Evolutionary conservation across 129 eudicot species (phyloP).

Genomic region (Flaveria bidentis): DNA sequence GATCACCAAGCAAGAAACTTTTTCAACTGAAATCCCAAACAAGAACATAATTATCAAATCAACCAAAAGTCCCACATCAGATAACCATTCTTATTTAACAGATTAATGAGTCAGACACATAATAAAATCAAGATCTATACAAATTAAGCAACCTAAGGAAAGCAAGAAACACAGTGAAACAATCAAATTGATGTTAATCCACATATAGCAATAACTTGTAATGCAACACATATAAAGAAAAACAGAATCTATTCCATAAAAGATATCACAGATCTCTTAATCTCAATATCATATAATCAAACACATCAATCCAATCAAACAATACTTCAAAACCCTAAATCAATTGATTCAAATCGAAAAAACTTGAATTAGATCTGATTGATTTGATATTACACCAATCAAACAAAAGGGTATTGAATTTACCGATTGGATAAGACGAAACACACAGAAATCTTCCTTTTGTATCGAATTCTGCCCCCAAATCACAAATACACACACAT

Average conservation of each 20-base stretch:
- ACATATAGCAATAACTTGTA: conserved; percentile 29
- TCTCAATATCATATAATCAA: conserved; percentile 38
- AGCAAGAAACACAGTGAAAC: conserved; percentile 14
- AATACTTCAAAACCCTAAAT: conserved; percentile 13
- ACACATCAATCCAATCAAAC: conserved; percentile 7
- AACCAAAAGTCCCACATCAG: conserved; percentile 20
- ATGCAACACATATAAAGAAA: conserved; percentile 33
- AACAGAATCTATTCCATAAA: conserved; percentile 34
- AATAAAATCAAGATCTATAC: conserved; percentile 30
- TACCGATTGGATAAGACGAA: conserved; percentile 54
- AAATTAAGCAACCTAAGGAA: conserved; percentile 19
- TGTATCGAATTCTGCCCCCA: conserved; percentile 32
- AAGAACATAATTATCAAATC: conserved; percentile 15
- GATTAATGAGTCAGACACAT: background rate
- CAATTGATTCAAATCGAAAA: conserved; percentile 22
- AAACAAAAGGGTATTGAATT: conserved; percentile 38
- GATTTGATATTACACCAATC: conserved; percentile 13
- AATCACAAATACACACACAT: conserved; percentile 2
- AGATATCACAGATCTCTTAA: conserved; percentile 53
- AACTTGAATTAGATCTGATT: conserved; percentile 46
- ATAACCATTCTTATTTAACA: conserved; percentile 14
- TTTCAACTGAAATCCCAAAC: conserved; percentile 43
- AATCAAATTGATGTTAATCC: conserved; percentile 22
- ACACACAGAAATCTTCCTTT: conserved; percentile 18
- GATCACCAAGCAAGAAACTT: conserved; percentile 34